phyloP scores from a whole-genome alignment of 2,329 filamentous ascomycete genomes.

The Geosmithia putterillii region DNA sequence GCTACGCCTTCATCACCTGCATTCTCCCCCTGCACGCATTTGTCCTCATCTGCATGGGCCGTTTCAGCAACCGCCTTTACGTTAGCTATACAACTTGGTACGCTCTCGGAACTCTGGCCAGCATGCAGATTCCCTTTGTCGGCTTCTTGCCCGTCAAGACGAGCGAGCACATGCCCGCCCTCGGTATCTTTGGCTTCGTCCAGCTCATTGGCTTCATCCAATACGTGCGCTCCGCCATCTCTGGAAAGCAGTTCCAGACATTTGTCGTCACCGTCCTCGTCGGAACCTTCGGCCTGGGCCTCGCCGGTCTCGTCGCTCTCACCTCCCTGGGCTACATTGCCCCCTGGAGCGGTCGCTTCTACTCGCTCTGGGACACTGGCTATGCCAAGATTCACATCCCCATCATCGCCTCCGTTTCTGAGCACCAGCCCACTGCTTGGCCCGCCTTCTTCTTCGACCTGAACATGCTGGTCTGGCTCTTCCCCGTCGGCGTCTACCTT shows the following conservation, averaged over 20 bases:
- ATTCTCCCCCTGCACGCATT: constrained; percentile 89
- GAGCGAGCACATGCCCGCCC: constrained; percentile 95
- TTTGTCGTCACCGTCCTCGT: constrained; percentile 70
- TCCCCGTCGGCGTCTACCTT: constrained; percentile 96
- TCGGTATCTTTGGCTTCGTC: constrained; percentile 93
- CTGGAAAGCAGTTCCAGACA: constrained; percentile 87
- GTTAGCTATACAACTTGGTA: constrained; percentile 99
- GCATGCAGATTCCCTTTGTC: constrained; percentile 99
- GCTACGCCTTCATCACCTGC: constrained; percentile 99
- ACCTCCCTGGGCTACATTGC: constrained; percentile 87
- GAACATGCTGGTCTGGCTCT: constrained; percentile 97
- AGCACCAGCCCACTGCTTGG: constrained; percentile 98
- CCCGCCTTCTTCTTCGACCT: constrained; percentile 98
- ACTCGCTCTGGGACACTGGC: constrained; percentile 96
- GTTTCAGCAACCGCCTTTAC: constrained; percentile 88
- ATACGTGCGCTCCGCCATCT: constrained; percentile 77
- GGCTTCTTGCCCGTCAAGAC: constrained; percentile 93
- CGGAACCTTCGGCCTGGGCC: constrained; percentile 58
- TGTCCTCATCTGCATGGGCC: constrained; percentile 89
- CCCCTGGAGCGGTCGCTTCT: constrained; percentile 96
- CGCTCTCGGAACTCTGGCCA: constrained; percentile 84
- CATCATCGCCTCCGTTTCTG: constrained; percentile 98
- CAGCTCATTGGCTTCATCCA: constrained; percentile 90
- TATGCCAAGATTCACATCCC: constrained; percentile 99
- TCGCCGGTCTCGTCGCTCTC: constrained; percentile 69